Evolutionary conservation across 2,329 filamentous ascomycete species (phyloP).

Genomic region (Hortaea werneckii): DNA sequence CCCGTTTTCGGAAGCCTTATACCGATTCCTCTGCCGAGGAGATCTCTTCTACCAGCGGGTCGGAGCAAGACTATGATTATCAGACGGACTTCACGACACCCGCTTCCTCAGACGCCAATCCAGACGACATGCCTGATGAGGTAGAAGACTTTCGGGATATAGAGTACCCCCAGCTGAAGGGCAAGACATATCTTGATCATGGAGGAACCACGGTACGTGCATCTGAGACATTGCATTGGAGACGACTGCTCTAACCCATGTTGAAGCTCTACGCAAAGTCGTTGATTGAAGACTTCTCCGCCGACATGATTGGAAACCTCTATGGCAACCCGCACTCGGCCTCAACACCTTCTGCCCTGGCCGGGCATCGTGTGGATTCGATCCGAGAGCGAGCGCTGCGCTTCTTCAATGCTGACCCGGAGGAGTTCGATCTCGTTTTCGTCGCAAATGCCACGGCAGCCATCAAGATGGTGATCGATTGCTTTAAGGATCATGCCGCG

Average conservation of each 20-base stretch:
- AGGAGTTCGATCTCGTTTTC: constrained; percentile 52
- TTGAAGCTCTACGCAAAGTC: constrained; percentile 46
- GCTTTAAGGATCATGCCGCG: constrained; percentile 45
- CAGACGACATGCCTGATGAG: constrained; percentile 25
- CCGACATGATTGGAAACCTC: constrained; percentile 46
- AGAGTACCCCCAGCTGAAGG: constrained; percentile 34
- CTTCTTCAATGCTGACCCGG: constrained; percentile 50
- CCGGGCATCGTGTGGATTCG: constrained; percentile 48
- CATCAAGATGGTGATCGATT: constrained; percentile 52
- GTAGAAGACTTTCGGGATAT: constrained; percentile 30
- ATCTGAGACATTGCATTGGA: neutral
- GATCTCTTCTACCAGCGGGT: constrained; percentile 22
- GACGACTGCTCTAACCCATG: neutral
- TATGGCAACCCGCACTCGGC: constrained; percentile 61
- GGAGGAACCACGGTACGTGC: constrained; percentile 32
- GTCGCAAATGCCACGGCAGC: constrained; percentile 52
- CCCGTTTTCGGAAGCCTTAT: constrained; percentile 9
- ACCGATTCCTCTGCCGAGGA: constrained; percentile 21
- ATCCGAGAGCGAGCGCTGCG: constrained; percentile 44
- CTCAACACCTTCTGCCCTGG: constrained; percentile 48
- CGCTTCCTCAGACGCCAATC: constrained; percentile 19
- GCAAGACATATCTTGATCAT: constrained; percentile 34
- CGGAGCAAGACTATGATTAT: constrained; percentile 24
- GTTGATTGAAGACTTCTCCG: constrained; percentile 45
- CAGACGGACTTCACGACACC: constrained; percentile 27